Conservation (phyloP, 192 early-diverging fungal genomes). For the Chytriomyces hyalinus region DNA sequence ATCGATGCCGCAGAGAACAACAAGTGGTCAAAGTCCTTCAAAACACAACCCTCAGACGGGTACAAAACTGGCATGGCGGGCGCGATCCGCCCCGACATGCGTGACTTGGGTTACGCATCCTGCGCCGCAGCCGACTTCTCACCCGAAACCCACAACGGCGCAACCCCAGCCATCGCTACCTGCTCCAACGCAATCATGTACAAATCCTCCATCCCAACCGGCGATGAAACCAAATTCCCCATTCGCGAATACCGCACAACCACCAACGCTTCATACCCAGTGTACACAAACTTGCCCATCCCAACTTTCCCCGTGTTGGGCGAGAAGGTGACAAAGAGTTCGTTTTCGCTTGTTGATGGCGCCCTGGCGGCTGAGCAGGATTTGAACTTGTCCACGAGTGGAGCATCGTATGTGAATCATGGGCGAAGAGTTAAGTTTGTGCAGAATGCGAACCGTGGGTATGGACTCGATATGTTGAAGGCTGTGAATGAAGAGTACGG, state of each 20-base stretch:
- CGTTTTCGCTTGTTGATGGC: slow-evolving; percentile 37
- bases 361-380: neutral
- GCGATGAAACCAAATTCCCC: slow-evolving; percentile 40
- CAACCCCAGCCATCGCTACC: neutral
- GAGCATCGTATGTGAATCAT: slow-evolving; percentile 30
- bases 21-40: slow-evolving; percentile 17
- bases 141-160: neutral
- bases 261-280: slow-evolving; percentile 32
- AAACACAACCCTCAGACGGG: neutral
- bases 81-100: slow-evolving; percentile 28
- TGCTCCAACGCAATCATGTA: slow-evolving; percentile 23
- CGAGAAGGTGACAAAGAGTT: slow-evolving; percentile 42
- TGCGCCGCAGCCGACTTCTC: slow-evolving; percentile 27
- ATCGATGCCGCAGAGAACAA: neutral
- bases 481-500: slow-evolving; percentile 28
- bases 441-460: slow-evolving; percentile 9
- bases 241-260: slow-evolving; percentile 25
- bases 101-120: neutral
- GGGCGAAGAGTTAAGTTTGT: slow-evolving; percentile 23
- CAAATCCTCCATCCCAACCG: slow-evolving; percentile 46
- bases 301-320: slow-evolving; percentile 47
- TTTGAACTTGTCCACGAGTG: slow-evolving; percentile 23
- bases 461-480: slow-evolving; percentile 17
- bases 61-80: slow-evolving; percentile 27
- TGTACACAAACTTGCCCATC: slow-evolving; percentile 36